phyloP scores from a whole-genome alignment of 257 asterid genomes.

The Solanum pimpinellifolium region DNA sequence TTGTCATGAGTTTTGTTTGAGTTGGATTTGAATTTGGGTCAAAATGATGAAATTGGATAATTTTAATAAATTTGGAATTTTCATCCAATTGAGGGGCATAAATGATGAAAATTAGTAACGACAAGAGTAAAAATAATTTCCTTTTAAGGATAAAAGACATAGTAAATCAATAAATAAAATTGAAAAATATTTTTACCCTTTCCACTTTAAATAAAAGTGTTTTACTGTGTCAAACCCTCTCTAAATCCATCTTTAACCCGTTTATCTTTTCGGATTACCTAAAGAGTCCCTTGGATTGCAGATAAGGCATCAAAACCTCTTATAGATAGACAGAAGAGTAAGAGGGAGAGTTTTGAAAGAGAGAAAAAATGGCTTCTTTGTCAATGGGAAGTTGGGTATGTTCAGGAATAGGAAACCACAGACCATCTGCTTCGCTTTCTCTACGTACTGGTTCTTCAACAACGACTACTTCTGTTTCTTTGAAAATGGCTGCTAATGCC shows the following conservation, averaged over 20 bases:
- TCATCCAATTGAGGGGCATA: too few species aligned
- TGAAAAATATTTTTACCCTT: too few species aligned
- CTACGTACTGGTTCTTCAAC: constrained; percentile 25
- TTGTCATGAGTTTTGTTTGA: too few species aligned
- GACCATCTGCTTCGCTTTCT: constrained; percentile 59
- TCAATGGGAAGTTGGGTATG: constrained; percentile 30
- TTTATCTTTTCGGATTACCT: neutral
- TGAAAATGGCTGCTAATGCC: constrained; percentile 20
- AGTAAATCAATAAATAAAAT: too few species aligned
- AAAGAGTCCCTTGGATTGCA: neutral
- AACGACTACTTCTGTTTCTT: neutral
- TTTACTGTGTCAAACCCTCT: too few species aligned
- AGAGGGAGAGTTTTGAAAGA: neutral
- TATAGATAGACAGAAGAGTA: neutral
- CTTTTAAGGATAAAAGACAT: too few species aligned
- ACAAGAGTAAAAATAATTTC: too few species aligned
- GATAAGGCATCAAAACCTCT: constrained; percentile 22
- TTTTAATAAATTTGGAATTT: too few species aligned
- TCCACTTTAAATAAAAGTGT: too few species aligned
- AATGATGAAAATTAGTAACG: too few species aligned
- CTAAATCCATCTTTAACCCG: neutral
- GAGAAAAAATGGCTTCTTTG: constrained; percentile 43
- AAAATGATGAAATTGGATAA: too few species aligned
- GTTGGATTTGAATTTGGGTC: too few species aligned
- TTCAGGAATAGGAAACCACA: constrained; percentile 3